Percentiles rank a stretch among this genome's conserved stretches.
Evolutionary conservation across 257 asterid genomes (phyloP).

Genomic region (Cynanchum wilfordii): DNA sequence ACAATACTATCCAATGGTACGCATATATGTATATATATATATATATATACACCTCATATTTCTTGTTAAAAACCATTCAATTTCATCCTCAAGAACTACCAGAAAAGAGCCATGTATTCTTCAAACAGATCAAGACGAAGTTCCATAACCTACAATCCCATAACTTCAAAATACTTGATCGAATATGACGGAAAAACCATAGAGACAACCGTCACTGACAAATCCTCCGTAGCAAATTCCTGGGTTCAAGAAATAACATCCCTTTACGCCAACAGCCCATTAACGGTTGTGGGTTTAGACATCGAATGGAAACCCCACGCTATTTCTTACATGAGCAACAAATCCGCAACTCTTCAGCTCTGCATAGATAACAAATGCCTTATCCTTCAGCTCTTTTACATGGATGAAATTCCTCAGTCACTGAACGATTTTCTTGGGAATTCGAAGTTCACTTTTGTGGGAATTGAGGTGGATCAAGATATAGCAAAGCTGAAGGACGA

Average conservation of each 20-base stretch:
- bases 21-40: too few species aligned
- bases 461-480: conserved; percentile 51
- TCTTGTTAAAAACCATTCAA: background rate
- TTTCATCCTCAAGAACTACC: background rate
- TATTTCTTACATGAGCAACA: too few species aligned
- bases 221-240: conserved; percentile 29
- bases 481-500: conserved; percentile 40
- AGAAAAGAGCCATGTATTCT: background rate
- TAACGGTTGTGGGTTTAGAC: conserved; percentile 61
- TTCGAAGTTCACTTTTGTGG: conserved; percentile 51
- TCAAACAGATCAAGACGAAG: background rate
- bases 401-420: conserved; percentile 36
- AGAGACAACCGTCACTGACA: conserved; percentile 53
- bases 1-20: too few species aligned
- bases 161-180: too few species aligned
- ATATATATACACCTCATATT: too few species aligned
- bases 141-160: conserved; percentile 14
- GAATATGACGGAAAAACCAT: conserved; percentile 49
- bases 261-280: conserved; percentile 21
- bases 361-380: too few species aligned
- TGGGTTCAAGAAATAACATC: conserved; percentile 43
- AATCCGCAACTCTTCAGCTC: too few species aligned
- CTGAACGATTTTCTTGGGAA: conserved; percentile 34
- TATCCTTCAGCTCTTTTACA: too few species aligned
- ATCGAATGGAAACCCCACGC: conserved; percentile 60